phyloP scores from a whole-genome alignment of 2,329 filamentous ascomycete genomes.

The Colletotrichum orbiculare region DNA sequence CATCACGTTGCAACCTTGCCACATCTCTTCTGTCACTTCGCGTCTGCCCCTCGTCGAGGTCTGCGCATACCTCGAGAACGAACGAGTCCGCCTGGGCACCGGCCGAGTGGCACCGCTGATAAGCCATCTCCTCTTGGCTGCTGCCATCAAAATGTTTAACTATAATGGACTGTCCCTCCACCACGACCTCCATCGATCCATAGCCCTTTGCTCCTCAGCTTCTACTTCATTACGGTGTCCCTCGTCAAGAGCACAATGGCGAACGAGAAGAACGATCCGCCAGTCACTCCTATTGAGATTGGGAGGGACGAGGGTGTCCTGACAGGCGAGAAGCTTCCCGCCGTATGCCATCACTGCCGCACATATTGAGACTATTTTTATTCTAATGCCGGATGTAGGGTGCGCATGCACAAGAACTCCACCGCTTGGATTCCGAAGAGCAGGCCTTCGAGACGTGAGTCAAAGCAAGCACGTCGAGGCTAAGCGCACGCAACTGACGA shows the following conservation, averaged over 20 bases:
- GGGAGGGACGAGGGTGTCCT: conserved; percentile 25
- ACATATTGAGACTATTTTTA: too few species aligned
- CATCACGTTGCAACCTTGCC: conserved; percentile 29
- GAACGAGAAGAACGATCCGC: conserved; percentile 29
- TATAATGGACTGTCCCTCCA: conserved; percentile 10
- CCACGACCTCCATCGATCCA: neutral
- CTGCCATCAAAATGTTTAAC: conserved; percentile 17
- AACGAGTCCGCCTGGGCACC: conserved; percentile 16
- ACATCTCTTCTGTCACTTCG: conserved; percentile 4
- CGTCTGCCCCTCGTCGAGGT: conserved; percentile 3
- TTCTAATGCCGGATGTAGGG: neutral
- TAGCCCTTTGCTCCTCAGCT: conserved; percentile 2
- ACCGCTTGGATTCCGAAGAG: conserved; percentile 28
- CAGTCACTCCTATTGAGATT: conserved; percentile 25
- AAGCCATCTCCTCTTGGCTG: conserved; percentile 19
- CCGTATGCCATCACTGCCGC: conserved; percentile 8
- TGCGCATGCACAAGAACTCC: conserved; percentile 13
- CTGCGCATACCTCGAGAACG: conserved; percentile 1
- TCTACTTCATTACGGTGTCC: neutral
- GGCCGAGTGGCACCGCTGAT: conserved; percentile 30
- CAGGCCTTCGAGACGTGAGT: conserved; percentile 31
- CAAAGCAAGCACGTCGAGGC: neutral
- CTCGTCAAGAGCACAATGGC: conserved; percentile 23
- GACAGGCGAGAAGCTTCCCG: conserved; percentile 30
- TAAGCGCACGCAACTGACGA: conserved; percentile 2